Conservation (phyloP, 2,329 filamentous ascomycete genomes). For the Trichophyton simii region DNA sequence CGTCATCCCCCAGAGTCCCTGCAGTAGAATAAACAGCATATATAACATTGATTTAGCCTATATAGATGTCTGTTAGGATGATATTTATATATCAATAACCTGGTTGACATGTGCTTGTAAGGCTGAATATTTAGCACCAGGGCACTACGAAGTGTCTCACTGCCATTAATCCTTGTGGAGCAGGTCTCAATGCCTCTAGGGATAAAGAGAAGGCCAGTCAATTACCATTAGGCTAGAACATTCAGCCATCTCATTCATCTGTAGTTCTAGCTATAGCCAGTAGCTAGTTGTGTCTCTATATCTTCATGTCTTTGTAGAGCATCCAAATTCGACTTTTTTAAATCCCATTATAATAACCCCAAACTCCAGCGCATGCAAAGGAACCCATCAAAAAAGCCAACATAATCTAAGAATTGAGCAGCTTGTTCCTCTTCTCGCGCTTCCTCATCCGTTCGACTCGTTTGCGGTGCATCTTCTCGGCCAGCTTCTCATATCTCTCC, state of each 20-base stretch:
- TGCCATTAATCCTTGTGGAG: not conserved
- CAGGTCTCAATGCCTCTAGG: not conserved
- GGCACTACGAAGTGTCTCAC: not conserved
- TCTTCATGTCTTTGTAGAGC: not conserved
- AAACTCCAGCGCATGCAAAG: not conserved
- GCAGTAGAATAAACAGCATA: not conserved
- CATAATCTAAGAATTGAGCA: conserved; percentile 30
- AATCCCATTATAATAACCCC: not conserved
- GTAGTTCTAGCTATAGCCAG: not conserved
- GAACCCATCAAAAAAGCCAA: not conserved
- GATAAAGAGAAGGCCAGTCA: not conserved
- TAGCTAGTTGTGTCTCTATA: not conserved
- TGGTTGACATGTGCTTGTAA: not conserved
- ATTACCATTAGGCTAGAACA: not conserved
- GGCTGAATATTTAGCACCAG: not conserved
- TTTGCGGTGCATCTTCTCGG: conserved; percentile 96
- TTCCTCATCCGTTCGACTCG: conserved; percentile 84
- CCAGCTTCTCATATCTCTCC: conserved; percentile 84
- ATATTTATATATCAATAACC: not conserved
- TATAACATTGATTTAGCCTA: not conserved
- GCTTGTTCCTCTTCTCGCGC: conserved; percentile 75
- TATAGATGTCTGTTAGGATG: not conserved
- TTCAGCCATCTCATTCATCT: not conserved
- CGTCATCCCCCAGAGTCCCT: not conserved
- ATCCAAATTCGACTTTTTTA: not conserved